Percentiles rank a stretch among this genome's conserved stretches.
These are phyloP conservation scores for Calendula officinalis DNA, from an alignment of 129 eudicot genomes.

Conservation along the genomic window DNA sequence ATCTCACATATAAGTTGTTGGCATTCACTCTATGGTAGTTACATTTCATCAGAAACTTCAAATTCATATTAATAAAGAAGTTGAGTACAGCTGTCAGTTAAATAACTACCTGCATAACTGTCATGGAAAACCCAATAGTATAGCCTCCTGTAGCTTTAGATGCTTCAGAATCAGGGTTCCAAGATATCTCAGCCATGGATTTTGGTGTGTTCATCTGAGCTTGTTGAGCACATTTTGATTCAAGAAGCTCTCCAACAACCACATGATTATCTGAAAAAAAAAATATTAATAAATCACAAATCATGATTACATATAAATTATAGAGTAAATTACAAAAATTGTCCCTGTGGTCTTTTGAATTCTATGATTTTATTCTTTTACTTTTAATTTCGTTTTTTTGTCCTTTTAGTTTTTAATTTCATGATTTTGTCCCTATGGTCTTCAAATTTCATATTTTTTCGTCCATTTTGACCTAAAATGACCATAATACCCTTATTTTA, in stretches of 20 bases:
- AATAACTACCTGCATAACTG: slow-evolving; percentile 75
- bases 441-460: no score
- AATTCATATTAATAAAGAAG: slow-evolving; percentile 11
- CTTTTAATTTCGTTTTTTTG: no score
- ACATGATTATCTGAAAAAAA: slow-evolving; percentile 75
- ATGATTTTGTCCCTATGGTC: no score
- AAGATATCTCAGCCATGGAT: slow-evolving; percentile 56
- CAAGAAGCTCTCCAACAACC: slow-evolving; percentile 90
- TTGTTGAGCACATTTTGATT: slow-evolving; percentile 72
- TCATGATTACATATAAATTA: slow-evolving; percentile 12
- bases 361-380: no score
- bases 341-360: no score
- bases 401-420: no score
- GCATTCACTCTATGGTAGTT: slow-evolving; percentile 78
- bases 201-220: slow-evolving; percentile 73
- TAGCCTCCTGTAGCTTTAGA: slow-evolving; percentile 89
- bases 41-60: slow-evolving; percentile 13
- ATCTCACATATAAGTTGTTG: slow-evolving; percentile 98
- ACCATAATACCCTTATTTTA: no score
- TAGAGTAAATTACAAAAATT: no score
- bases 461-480: no score
- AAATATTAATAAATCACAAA: slow-evolving; percentile 9
- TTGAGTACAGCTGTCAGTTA: neutral
- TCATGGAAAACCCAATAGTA: slow-evolving; percentile 86
- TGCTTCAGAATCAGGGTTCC: slow-evolving; percentile 84